Evolutionary conservation across 768 basidiomycete genomes (phyloP).

Genomic region (Podaxis sp.): DNA sequence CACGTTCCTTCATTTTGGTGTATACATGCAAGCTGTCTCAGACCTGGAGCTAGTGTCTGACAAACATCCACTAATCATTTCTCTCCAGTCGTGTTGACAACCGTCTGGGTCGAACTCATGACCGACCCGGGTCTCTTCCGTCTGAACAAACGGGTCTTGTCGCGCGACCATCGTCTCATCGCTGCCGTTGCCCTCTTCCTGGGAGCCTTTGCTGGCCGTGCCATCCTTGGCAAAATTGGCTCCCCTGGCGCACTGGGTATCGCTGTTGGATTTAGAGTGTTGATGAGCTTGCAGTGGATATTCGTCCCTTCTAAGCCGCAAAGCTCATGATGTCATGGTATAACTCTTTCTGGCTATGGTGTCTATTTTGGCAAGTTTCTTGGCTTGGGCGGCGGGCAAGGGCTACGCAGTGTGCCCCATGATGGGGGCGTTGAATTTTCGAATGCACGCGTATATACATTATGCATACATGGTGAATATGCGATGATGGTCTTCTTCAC

Average conservation of each 20-base stretch:
- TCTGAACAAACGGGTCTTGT: constrained; percentile 41
- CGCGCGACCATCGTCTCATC: constrained; percentile 70
- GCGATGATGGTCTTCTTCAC: not conserved
- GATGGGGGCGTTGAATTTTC: no score
- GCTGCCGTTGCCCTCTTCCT: constrained; percentile 67
- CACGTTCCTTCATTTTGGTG: not conserved
- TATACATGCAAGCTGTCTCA: not conserved
- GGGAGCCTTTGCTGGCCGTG: constrained; percentile 67
- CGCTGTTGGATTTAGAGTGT: constrained; percentile 54
- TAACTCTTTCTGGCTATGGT: no score
- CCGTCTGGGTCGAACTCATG: constrained; percentile 86
- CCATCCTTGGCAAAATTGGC: constrained; percentile 55
- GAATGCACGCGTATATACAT: not conserved
- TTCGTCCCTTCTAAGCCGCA: constrained; percentile 45
- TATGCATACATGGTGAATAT: not conserved
- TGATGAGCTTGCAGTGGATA: constrained; percentile 63
- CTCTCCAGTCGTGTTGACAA: constrained; percentile 69
- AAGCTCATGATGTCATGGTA: not conserved
- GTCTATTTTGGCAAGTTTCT: no score
- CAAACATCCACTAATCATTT: no score
- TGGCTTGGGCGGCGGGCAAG: no score
- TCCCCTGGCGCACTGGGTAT: constrained; percentile 63
- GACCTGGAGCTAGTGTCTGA: no score
- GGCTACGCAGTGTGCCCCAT: no score
- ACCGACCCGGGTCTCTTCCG: constrained; percentile 75